These are phyloP conservation scores for Drosera capensis DNA, from an alignment of 148 eudicot species.

Conservation along the genomic window DNA sequence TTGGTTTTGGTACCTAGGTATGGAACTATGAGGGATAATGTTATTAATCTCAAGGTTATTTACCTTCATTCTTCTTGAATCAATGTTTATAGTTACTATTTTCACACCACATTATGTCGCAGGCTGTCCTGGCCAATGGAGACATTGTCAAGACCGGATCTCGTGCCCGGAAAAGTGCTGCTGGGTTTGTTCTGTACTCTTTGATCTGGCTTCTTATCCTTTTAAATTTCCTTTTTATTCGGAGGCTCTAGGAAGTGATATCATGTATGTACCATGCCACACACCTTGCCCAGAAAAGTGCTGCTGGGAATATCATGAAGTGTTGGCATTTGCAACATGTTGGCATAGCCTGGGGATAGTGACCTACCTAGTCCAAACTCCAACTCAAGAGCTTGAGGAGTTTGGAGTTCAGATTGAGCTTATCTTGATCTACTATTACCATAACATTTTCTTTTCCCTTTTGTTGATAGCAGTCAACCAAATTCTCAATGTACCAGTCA, in stretches of 20 bases:
- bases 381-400: too few species aligned
- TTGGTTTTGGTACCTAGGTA: slow-evolving; percentile 33
- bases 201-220: background rate
- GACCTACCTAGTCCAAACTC: too few species aligned
- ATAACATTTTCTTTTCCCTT: too few species aligned
- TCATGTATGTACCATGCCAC: too few species aligned
- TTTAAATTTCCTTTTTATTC: background rate
- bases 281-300: too few species aligned
- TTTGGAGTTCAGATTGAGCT: too few species aligned
- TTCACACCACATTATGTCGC: slow-evolving; percentile 6
- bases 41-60: slow-evolving; percentile 76
- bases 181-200: slow-evolving; percentile 50
- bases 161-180: slow-evolving; percentile 97
- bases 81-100: background rate
- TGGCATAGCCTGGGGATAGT: too few species aligned
- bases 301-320: too few species aligned
- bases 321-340: too few species aligned
- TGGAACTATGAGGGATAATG: slow-evolving; percentile 99
- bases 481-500: background rate
- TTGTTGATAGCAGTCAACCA: too few species aligned
- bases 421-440: too few species aligned
- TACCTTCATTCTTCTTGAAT: slow-evolving; percentile 5
- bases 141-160: slow-evolving; percentile 86
- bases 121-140: slow-evolving; percentile 86
- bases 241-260: too few species aligned